Base-by-base conservation (phyloP, 2,329 filamentous ascomycete species). In the Tolypocladium sp. region DNA sequence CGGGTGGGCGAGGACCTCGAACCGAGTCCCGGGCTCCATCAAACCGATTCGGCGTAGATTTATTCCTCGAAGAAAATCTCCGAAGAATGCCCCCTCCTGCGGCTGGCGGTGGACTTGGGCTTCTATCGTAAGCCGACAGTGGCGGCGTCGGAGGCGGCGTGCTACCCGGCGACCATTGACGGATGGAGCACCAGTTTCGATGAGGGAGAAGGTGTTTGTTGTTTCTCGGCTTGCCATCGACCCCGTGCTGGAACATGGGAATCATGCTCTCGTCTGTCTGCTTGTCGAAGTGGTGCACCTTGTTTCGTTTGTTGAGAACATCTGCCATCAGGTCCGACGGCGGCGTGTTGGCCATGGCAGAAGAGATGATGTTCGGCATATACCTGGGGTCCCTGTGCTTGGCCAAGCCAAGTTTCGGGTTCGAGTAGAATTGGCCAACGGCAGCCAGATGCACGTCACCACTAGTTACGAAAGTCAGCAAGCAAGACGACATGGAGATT, bases 231-330 rank as follows among this genome's bases (percentile, higher is more conserved):
- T 91, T 95, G 46, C 91, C 90, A 67, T 97, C 92, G 1, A 97
- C 91, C 64, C 95, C 94, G 59, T 91, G 86, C 1, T 82, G 84
- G 71, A 99, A 99, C 62, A 99, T 86, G 0, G 93, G 91, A 51
- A 97, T 94, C 90, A 99, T 95, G 72, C 91, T 86, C 73, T 99
- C 94, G 59, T 97, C 91, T 0, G 94, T 99, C 59, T 92, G 79
- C 61, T 81, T 79, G 71, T 89, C 85, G 59, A 89, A 84, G 66
- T 89, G 85, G 65, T 89, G 86, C 2, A 89, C 73, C 72, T 88
- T 97, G 78, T 97, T 97, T 35, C 94, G 85, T 77, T 90, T 94
- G 77, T 97, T 97, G 61, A 99, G 82, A 57, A 96, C 83, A 72
- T 99, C 93, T 6, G 91, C 91, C 77, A 97, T 82, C 68, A 95